Conservation (phyloP, 306 rosid genomes). For the Prunus salicina region DNA sequence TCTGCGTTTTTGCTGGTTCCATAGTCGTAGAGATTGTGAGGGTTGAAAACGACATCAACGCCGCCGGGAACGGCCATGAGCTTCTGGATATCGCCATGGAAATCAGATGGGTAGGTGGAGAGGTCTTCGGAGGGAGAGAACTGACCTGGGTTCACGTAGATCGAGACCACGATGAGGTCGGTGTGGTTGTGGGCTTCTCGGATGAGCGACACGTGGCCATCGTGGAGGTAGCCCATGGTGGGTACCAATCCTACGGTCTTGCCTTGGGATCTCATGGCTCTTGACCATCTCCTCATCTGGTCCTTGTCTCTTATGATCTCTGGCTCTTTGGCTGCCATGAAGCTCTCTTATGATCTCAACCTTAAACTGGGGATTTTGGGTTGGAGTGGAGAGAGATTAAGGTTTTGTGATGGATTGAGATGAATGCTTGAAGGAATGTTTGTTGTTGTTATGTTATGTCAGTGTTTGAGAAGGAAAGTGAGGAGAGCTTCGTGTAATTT, state of each 20-base stretch:
- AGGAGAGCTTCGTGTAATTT: background rate
- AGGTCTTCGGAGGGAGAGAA: slow-evolving; percentile 85
- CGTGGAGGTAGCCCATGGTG: slow-evolving; percentile 90
- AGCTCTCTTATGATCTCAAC: too few species aligned
- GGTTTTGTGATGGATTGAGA: background rate
- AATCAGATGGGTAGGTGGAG: slow-evolving; percentile 81
- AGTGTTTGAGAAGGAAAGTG: background rate
- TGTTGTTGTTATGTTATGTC: background rate
- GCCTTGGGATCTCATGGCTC: slow-evolving; percentile 67
- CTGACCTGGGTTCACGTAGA: slow-evolving; percentile 88
- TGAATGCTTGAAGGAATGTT: background rate
- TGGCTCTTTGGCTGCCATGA: slow-evolving; percentile 50
- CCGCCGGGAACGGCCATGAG: slow-evolving; percentile 60
- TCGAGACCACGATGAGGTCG: slow-evolving; percentile 60
- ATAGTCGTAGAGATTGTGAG: slow-evolving; percentile 60
- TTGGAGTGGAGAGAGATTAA: background rate
- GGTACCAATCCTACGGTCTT: slow-evolving; percentile 64
- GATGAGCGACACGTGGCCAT: slow-evolving; percentile 74
- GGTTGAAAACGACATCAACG: slow-evolving; percentile 70
- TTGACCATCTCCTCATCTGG: slow-evolving; percentile 75
- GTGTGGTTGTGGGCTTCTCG: slow-evolving; percentile 48
- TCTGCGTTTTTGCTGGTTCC: slow-evolving; percentile 15
- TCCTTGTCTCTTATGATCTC: slow-evolving; percentile 50
- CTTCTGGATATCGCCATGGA: slow-evolving; percentile 61
- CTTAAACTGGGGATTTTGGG: background rate